Evolutionary conservation across 257 asterid genomes (phyloP), one percentile per base, ranked within the genome.

Genomic region (Fraxinus excelsior): DNA sequence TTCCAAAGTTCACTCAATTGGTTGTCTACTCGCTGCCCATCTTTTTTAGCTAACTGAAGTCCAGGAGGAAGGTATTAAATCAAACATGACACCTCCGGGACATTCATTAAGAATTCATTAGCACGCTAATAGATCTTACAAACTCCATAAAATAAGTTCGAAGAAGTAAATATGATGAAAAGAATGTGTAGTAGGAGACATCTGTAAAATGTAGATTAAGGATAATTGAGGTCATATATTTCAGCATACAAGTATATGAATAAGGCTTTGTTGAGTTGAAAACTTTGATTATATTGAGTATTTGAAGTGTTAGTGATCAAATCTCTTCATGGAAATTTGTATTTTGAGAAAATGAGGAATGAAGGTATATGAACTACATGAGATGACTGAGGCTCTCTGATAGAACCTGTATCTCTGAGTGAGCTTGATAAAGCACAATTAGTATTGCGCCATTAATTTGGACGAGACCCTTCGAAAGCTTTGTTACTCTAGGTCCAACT

Each of bases 1-100:
- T 72, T 74, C 58, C 12, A 4, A 14, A 64, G 65, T 65, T 40
- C 4, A 49, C 49, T 68, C 68, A 11, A 42, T 26, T 26, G 11
- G 72, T 75, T 65, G 25, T 62, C 80, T 32, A 5, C 25, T 51
- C 5, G 16, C 53, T 62, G 3, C 38, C 40, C 28, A 18, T 5
- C 73, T 26, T 60, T 80, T 70, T 65, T 67, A 67, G 46, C 81
- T 69, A 16, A 72, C n/a, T 21, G 42, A 58, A 25, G 68, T 58
- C 32, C 23, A 16, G 26, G 31, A 44, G 60, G 67, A 67, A 46
- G 42, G 66, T 46, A 34, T 29, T 25, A 18, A 62, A 49, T 49
- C 67, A 68, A 62, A 80, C 62, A 34, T 53, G 65, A 7, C 26
- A 19, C 26, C 64, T 70, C 46, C 35, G 46, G 25, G 32, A 42